Conservation (phyloP, 805 yeast genomes). For the Clavispora fructus region DNA sequence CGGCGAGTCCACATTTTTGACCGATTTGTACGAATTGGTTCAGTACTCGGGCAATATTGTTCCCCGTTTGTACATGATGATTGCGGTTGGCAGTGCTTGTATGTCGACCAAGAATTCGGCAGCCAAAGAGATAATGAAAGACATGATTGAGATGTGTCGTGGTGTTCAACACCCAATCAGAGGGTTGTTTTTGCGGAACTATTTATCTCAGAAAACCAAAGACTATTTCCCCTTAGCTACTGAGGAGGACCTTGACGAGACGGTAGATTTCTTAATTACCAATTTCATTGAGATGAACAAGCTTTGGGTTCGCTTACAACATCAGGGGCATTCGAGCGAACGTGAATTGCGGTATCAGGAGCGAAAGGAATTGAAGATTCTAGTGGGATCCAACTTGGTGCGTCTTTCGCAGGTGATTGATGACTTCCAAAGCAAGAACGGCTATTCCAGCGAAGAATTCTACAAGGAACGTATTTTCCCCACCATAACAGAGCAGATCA, state of each 20-base stretch:
- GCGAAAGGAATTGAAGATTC: conserved; percentile 81
- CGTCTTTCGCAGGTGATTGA: conserved; percentile 81
- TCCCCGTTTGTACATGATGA: conserved; percentile 90
- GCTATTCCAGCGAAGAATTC: conserved; percentile 25
- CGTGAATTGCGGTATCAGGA: conserved; percentile 68
- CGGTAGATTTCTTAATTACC: conserved; percentile 72
- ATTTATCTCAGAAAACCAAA: conserved; percentile 77
- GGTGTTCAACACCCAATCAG: conserved; percentile 95
- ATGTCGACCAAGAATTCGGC: conserved; percentile 78
- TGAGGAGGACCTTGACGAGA: conserved; percentile 48
- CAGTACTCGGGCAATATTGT: conserved; percentile 93
- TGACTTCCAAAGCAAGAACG: conserved; percentile 48
- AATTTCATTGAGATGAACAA: conserved; percentile 98
- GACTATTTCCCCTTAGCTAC: conserved; percentile 47
- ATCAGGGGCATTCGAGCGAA: conserved; percentile 88
- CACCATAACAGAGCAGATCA: conserved; percentile 76
- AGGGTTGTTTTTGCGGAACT: conserved; percentile 86
- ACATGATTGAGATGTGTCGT: conserved; percentile 95
- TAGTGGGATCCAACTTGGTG: conserved; percentile 90
- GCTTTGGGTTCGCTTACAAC: conserved; percentile 94
- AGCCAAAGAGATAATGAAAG: conserved; percentile 79
- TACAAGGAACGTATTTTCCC: conserved; percentile 62
- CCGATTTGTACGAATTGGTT: conserved; percentile 89
- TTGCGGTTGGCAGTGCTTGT: conserved; percentile 88
- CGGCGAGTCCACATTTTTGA: conserved; percentile 41